phyloP scores from a whole-genome alignment of 2,329 filamentous ascomycete genomes.

The Xylariaceae sp. region DNA sequence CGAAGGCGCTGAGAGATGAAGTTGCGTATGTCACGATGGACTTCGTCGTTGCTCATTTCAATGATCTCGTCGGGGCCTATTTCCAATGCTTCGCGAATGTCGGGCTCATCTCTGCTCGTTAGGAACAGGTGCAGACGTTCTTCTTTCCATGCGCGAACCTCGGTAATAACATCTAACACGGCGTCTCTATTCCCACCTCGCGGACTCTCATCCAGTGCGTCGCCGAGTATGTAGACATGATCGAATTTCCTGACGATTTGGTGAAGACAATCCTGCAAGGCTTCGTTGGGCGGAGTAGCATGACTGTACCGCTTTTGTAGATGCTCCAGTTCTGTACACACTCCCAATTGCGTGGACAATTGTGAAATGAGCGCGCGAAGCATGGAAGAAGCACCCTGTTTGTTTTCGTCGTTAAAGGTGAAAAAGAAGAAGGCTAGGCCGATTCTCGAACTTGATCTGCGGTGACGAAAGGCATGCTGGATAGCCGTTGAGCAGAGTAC shows the following conservation, averaged over 20 bases:
- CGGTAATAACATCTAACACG: conserved; percentile 24
- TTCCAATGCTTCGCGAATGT: conserved; percentile 25
- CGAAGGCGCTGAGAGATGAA: conserved; percentile 24
- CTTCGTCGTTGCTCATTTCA: conserved; percentile 12
- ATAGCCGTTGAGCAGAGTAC: conserved; percentile 35
- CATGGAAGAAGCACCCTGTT: conserved; percentile 29
- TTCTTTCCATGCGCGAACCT: conserved; percentile 22
- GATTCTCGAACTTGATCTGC: conserved; percentile 17
- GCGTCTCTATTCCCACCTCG: conserved; percentile 20
- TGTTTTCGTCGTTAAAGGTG: conserved; percentile 32
- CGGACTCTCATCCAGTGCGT: conserved; percentile 36
- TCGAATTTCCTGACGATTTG: conserved; percentile 25
- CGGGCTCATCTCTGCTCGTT: conserved; percentile 31
- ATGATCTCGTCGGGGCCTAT: conserved; percentile 17
- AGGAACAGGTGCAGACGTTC: conserved; percentile 27
- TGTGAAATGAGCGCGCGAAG: conserved; percentile 32
- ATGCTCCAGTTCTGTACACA: conserved; percentile 5
- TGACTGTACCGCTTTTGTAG: conserved; percentile 16
- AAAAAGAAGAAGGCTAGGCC: conserved; percentile 38
- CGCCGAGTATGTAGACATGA: conserved; percentile 32
- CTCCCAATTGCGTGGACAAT: conserved; percentile 26
- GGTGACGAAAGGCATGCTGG: conserved; percentile 23
- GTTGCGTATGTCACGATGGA: conserved; percentile 26
- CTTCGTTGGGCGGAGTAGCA: conserved; percentile 17
- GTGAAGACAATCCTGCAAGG: conserved; percentile 16